Conservation (phyloP, 305 asterid species). For the Stenogyne calaminthoides region DNA sequence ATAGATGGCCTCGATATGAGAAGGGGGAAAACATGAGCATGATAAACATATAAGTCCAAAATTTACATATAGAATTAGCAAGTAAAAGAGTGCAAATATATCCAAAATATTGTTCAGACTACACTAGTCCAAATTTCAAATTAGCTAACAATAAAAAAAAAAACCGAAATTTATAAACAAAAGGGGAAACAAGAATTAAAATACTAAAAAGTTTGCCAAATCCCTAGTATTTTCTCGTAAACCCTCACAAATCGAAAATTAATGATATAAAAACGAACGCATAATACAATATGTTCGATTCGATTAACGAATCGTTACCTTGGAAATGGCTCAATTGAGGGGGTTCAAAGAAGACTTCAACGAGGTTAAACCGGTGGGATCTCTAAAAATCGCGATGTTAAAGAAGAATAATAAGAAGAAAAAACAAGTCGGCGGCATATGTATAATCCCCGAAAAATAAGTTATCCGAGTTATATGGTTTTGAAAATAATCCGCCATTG, state of each 20-base stretch:
- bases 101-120: not conserved
- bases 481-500: constrained; percentile 34
- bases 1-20: not conserved
- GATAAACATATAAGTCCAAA: not conserved
- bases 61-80: not conserved
- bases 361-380: constrained; percentile 27
- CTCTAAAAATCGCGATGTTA: not conserved
- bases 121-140: not conserved
- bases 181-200: not conserved
- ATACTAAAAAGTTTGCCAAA: not conserved
- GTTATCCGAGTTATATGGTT: constrained; percentile 24
- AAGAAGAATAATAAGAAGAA: constrained; percentile 30
- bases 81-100: not conserved
- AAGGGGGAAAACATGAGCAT: not conserved
- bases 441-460: constrained; percentile 28
- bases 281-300: not conserved
- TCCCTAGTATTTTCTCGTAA: not conserved
- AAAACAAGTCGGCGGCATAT: constrained; percentile 35
- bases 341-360: constrained; percentile 32
- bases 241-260: not conserved
- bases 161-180: not conserved
- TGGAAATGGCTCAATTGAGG: constrained; percentile 35
- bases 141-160: not conserved
- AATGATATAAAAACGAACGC: not conserved
- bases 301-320: constrained; percentile 38